phyloP scores from a whole-genome alignment of 805 yeast species.

The Suhomyces kilbournensis region DNA sequence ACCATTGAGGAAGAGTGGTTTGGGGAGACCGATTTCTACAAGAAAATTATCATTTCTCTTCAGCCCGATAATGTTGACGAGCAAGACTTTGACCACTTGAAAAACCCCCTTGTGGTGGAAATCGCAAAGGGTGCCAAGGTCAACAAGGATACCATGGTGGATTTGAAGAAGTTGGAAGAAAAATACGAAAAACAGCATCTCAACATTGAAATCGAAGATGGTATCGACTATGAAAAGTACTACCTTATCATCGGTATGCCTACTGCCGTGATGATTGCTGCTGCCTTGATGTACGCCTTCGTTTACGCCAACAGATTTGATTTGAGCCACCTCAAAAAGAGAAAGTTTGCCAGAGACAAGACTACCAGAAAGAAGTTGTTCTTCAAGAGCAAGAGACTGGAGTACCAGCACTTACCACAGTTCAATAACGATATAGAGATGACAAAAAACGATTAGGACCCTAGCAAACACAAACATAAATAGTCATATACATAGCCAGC shows the following conservation, averaged over 20 bases:
- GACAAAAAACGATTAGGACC: constrained; percentile 12
- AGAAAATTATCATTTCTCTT: constrained; percentile 60
- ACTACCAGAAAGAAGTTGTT: constrained; percentile 31
- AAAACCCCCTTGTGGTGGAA: constrained; percentile 41
- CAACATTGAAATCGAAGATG: constrained; percentile 44
- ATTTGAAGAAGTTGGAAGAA: constrained; percentile 39
- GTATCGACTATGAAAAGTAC: constrained; percentile 50
- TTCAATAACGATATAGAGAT: constrained; percentile 19
- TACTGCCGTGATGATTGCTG: constrained; percentile 57
- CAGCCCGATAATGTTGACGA: constrained; percentile 69
- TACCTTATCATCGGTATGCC: constrained; percentile 69
- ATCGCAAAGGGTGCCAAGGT: constrained; percentile 54
- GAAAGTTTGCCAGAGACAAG: constrained; percentile 21
- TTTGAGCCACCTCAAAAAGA: constrained; percentile 36
- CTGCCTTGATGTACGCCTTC: constrained; percentile 63
- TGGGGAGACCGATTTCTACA: constrained; percentile 42
- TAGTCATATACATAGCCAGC: background rate
- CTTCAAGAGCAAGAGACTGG: constrained; percentile 20
- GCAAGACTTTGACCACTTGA: constrained; percentile 59
- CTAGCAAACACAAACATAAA: background rate
- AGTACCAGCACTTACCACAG: constrained; percentile 33
- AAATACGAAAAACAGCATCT: constrained; percentile 23
- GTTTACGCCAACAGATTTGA: constrained; percentile 53
- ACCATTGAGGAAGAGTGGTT: constrained; percentile 66
- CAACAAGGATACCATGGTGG: constrained; percentile 44